Base-by-base conservation (phyloP, 352 stramenopile genomes). In the Globisporangium cystogenes region DNA sequence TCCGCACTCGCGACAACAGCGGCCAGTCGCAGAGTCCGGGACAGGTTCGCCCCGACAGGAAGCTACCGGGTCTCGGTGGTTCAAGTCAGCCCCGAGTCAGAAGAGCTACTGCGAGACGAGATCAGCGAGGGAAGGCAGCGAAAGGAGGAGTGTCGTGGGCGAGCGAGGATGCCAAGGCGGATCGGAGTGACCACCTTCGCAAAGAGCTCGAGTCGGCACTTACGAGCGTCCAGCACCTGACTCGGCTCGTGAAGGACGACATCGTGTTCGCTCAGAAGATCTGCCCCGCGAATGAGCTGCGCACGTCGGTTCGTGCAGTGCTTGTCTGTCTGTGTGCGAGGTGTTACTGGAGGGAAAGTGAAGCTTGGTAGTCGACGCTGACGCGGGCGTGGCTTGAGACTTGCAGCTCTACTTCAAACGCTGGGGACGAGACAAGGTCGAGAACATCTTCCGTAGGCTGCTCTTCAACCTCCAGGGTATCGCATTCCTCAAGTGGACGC, bases 391-490 rank as follows among this genome's bases (percentile, higher is more conserved):
- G 40, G 11, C 3, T 24, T 44, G 8, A 57, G 14, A 55, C 44
- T 16, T 16, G 31, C 47, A 82, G 60, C 67, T 88, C 7, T 90
- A 85, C 65, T 87, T 92, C 40, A 87, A 90, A 62, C 77, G 80
- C 3, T 93, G 82, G 82, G 82, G 82, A 0, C 64, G 72, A 23
- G 76, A 88, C 35, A 93, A 91, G 53, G 72, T 90, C 15, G 77
- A 91, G 45, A 72, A 66, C 50, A 87, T 91, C 18, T 90, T 90
- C 56, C 75, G 77, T 1, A 65, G 76, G 1, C 58, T 93, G 35
- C 55, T 91, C 4, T 88, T 73, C 50, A 85, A 86, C 43, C 58
- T 87, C 14, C 70, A 91, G 35, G 73, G 69, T 27, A 54, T 87
- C 3, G 82, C 80, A 5, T 82, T 91, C 37, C 57, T 67, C 35